phyloP scores from a whole-genome alignment of 306 rosid genomes.

The Cucurbita ficifolia region DNA sequence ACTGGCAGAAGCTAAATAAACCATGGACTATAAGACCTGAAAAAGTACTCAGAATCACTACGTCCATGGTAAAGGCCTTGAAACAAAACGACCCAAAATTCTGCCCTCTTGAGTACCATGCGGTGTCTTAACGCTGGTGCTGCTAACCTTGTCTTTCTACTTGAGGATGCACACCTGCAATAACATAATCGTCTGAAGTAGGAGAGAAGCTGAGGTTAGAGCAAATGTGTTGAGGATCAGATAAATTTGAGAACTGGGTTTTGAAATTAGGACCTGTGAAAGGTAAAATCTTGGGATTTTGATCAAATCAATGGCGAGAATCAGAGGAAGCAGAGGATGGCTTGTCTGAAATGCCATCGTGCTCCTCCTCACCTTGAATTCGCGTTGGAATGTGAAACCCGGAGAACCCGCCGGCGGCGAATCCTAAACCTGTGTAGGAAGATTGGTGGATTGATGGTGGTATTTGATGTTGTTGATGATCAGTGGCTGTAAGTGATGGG shows the following conservation, averaged over 20 bases:
- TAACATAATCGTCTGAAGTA: neutral
- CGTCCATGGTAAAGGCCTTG: conserved; percentile 28
- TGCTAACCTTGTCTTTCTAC: neutral
- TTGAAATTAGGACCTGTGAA: conserved; percentile 33
- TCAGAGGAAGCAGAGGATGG: conserved; percentile 94
- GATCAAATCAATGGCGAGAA: conserved; percentile 61
- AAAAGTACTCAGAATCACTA: conserved; percentile 20
- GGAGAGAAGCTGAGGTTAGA: neutral
- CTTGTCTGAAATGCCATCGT: conserved; percentile 64
- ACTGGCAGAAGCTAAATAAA: conserved; percentile 17
- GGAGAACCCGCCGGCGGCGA: conserved; percentile 41
- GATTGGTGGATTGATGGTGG: conserved; percentile 34
- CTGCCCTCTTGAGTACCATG: conserved; percentile 9
- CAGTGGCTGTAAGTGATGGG: conserved; percentile 21
- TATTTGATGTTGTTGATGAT: conserved; percentile 27
- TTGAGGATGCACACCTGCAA: neutral
- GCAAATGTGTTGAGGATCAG: neutral
- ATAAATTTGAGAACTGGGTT: conserved; percentile 2
- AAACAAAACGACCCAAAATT: conserved; percentile 19
- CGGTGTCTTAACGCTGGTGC: neutral
- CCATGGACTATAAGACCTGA: conserved; percentile 31
- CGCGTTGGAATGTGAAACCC: conserved; percentile 75
- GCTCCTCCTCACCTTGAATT: conserved; percentile 80
- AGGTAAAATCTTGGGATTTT: conserved; percentile 14
- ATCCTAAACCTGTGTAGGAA: conserved; percentile 35